Evolutionary conservation across 2,329 filamentous ascomycete species (phyloP).

Genomic region (Stachybotrys elegans): DNA sequence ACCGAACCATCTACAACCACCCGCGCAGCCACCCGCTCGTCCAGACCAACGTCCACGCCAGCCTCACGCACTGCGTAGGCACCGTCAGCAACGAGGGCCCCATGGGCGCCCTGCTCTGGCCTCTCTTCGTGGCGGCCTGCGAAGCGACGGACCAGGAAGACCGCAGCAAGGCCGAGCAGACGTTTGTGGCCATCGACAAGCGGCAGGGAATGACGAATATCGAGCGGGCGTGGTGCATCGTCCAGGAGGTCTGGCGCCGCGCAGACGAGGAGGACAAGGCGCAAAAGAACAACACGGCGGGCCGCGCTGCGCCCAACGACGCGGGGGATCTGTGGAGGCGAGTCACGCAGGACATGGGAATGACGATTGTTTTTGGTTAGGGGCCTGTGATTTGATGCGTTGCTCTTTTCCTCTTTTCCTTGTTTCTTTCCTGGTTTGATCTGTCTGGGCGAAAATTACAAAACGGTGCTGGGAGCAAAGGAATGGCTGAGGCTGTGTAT

Average conservation of each 20-base stretch:
- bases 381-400: too few relatives aligned
- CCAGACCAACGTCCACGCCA: conserved; percentile 46
- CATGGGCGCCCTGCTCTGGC: conserved; percentile 61
- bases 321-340: conserved; percentile 47
- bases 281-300: conserved; percentile 17
- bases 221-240: conserved; percentile 53
- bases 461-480: too few relatives aligned
- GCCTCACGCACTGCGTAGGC: conserved; percentile 48
- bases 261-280: conserved; percentile 32
- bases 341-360: conserved; percentile 53
- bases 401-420: too few relatives aligned
- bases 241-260: conserved; percentile 56
- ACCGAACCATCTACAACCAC: conserved; percentile 47
- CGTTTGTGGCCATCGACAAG: conserved; percentile 48
- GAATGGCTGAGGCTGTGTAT: too few relatives aligned
- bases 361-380: conserved; percentile 57
- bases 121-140: conserved; percentile 58
- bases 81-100: conserved; percentile 53
- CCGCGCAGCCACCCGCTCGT: conserved; percentile 43
- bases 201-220: conserved; percentile 64
- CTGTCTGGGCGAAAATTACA: too few relatives aligned
- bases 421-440: too few relatives aligned
- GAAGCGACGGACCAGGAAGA: conserved; percentile 49
- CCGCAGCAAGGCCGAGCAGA: conserved; percentile 42
- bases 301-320: conserved; percentile 7